Base-by-base conservation (phyloP, 257 asterid species). In the Scutellaria galericulata region DNA sequence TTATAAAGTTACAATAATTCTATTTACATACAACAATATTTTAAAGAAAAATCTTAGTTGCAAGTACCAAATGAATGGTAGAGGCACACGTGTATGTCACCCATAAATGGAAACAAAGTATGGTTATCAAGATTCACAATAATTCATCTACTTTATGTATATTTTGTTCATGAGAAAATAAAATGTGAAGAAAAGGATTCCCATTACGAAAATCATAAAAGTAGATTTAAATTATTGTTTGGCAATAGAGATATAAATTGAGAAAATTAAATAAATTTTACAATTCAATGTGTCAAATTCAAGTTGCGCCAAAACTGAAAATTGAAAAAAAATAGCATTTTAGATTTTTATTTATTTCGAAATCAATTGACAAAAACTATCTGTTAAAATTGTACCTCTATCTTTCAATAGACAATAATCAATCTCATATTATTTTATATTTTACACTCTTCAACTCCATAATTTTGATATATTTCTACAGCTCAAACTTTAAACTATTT, bases 81-180 rank as follows among this genome's bases (percentile, higher is more conserved):
- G 31, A 13, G 35, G 50, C 68, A 71, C 78, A 65, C 75, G 72
- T 66, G 64, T 66, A 20, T 39, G 57, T 52, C 80, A 10, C 57
- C 78, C 64, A 71, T 56, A 59, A 64, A 69, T 74, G 83, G 76
- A 75, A 58, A 75, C 71, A 79, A 64, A 64, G 72, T 31, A 71
- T 71, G 72, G 62, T 44, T 69, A n/a, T 24, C 15, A 73, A 63
- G 52, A 55, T 68, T 68, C 66, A 11, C 59, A 59, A 60, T 72
- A 27, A 73, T 73, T 62, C 64, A 31, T 60, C 64, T 4, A 61
- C 78, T 66, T 44, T 61, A 15, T 66, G n/a, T 5, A 42, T 63
- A 11, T 60, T 60, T 60, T 27, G 7, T 41, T 37, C 54, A 53
- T 53, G 52, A 13, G 7, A 40, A 1, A 24, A 24, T 24, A 24